phyloP scores from a whole-genome alignment of 768 basidiomycete genomes.

The Boletus rubroflammeus region DNA sequence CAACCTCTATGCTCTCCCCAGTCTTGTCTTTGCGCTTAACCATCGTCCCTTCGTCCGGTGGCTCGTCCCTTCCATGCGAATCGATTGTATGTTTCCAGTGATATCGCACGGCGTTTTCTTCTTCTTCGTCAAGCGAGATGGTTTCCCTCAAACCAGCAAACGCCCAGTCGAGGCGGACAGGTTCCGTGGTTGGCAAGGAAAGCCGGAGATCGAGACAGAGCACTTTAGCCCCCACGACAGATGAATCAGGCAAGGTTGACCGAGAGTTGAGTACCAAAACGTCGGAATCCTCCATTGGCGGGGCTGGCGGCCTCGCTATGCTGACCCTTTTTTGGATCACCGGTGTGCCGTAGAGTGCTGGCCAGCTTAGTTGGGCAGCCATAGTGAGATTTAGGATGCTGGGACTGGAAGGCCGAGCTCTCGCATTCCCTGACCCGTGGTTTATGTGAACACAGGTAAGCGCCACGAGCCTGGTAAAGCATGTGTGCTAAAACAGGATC shows the following conservation, averaged over 20 bases:
- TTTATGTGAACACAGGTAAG: neutral
- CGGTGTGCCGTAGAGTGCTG: conserved; percentile 8
- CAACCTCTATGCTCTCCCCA: conserved; percentile 12
- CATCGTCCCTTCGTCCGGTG: conserved; percentile 15
- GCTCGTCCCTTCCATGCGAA: conserved; percentile 10
- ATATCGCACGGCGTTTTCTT: conserved; percentile 6
- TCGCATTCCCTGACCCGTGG: neutral
- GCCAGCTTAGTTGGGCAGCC: neutral
- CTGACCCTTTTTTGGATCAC: conserved; percentile 9
- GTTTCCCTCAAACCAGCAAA: conserved; percentile 16
- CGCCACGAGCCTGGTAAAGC: neutral
- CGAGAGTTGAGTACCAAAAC: conserved; percentile 21
- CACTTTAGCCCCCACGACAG: neutral
- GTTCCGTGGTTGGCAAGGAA: neutral
- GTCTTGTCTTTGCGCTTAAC: neutral
- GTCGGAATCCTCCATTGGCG: conserved; percentile 17
- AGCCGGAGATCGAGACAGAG: conserved; percentile 22
- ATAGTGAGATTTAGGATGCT: neutral
- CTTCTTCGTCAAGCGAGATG: neutral
- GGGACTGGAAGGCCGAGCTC: neutral
- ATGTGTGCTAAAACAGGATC: neutral
- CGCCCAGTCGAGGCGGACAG: conserved; percentile 8
- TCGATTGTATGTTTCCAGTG: conserved; percentile 18
- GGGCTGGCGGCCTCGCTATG: conserved; percentile 10
- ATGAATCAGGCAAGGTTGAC: conserved; percentile 5